Percentiles rank a stretch among this genome's conserved stretches.
These are phyloP conservation scores for Lodderomyces metapsilosis DNA, from an alignment of 1,139 yeast species.

Conservation along the genomic window DNA sequence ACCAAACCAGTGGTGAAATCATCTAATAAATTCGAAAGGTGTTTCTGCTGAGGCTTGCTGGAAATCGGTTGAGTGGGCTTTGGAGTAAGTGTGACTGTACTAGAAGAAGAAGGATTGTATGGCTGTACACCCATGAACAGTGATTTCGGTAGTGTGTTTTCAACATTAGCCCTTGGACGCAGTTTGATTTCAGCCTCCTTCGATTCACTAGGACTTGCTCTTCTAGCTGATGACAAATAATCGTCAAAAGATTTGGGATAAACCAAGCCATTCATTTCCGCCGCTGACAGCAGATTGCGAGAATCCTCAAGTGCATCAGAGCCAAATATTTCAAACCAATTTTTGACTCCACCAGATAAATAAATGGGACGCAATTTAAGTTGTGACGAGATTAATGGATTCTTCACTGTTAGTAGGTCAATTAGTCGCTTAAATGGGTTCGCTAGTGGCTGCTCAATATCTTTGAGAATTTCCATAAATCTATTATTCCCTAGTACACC, in stretches of 20 bases:
- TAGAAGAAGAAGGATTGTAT: background rate
- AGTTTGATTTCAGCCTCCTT: background rate
- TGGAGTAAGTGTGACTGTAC: conserved; percentile 4
- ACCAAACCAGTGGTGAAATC: conserved; percentile 57
- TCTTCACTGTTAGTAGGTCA: conserved; percentile 45
- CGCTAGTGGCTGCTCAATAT: conserved; percentile 14
- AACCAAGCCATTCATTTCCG: conserved; percentile 1
- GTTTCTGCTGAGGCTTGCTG: conserved; percentile 3
- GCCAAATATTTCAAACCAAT: conserved; percentile 37
- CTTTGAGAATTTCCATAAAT: conserved; percentile 22
- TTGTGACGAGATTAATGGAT: conserved; percentile 37
- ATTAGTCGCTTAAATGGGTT: conserved; percentile 52
- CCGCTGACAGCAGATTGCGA: conserved; percentile 12
- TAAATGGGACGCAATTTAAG: conserved; percentile 35
- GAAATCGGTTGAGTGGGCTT: conserved; percentile 3
- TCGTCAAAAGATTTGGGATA: conserved; percentile 42
- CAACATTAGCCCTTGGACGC: background rate
- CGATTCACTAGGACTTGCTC: background rate
- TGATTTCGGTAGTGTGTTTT: background rate
- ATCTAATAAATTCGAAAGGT: conserved; percentile 22
- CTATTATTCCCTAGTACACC: conserved; percentile 30
- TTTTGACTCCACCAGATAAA: conserved; percentile 42
- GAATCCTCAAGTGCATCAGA: conserved; percentile 23
- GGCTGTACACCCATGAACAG: conserved; percentile 4
- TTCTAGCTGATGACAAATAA: conserved; percentile 25